phyloP scores from a whole-genome alignment of 2,329 filamentous ascomycete genomes.

The Fusarium armeniacum region DNA sequence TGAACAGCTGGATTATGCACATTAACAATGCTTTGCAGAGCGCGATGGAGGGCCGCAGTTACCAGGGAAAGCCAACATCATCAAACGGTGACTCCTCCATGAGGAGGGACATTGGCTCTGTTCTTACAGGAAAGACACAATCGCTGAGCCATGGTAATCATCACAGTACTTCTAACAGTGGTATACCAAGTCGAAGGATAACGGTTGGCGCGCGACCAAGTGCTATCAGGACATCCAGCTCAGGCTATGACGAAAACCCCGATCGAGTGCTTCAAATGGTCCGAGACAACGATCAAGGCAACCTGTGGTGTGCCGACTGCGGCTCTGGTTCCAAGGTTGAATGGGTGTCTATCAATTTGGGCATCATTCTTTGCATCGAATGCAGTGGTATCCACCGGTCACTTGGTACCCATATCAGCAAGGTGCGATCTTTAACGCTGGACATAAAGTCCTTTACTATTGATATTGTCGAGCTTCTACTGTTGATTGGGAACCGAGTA shows the following conservation, averaged over 20 bases:
- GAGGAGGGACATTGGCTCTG: conserved; percentile 89
- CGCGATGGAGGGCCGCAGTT: conserved; percentile 86
- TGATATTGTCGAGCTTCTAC: conserved; percentile 93
- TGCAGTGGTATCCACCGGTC: conserved; percentile 98
- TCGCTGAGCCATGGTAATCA: conserved; percentile 72
- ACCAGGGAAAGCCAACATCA: conserved; percentile 65
- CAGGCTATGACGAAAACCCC: conserved; percentile 83
- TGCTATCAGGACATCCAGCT: conserved; percentile 77
- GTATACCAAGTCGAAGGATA: conserved; percentile 82
- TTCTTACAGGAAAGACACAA: conserved; percentile 91
- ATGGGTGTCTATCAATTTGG: conserved; percentile 98
- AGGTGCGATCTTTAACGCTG: conserved; percentile 92
- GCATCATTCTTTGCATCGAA: conserved; percentile 96
- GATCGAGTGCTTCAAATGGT: conserved; percentile 89
- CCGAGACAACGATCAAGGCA: conserved; percentile 90
- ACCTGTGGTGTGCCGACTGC: conserved; percentile 94
- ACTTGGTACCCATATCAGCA: conserved; percentile 96
- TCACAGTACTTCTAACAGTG: conserved; percentile 61
- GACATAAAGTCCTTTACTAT: conserved; percentile 97
- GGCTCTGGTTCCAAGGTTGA: conserved; percentile 93
- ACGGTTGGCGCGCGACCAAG: conserved; percentile 91
- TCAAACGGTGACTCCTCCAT: conserved; percentile 68
- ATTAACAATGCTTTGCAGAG: conserved; percentile 98
- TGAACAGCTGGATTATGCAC: conserved; percentile 95
- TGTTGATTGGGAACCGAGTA: conserved; percentile 92